Percentiles rank a stretch among this genome's conserved stretches.
Evolutionary conservation across 345 rosid genomes (phyloP).

Genomic region (Combretum micranthum): DNA sequence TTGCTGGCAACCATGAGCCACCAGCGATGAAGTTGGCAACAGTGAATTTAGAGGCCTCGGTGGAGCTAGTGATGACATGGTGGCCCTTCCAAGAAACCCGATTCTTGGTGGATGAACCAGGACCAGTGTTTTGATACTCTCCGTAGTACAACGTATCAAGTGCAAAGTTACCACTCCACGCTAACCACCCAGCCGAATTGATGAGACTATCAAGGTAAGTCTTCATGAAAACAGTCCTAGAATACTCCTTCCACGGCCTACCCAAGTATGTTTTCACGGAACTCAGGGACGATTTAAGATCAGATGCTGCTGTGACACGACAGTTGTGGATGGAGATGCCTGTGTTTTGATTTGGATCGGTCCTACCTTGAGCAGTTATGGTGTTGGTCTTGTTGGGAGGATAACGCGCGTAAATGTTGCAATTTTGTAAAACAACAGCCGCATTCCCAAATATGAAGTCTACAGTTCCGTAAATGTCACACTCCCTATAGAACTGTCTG

Average conservation of each 20-base stretch:
- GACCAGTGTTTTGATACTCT: conserved; percentile 22
- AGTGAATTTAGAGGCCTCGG: conserved; percentile 22
- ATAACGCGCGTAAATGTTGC: conserved; percentile 15
- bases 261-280: conserved; percentile 24
- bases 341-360: conserved; percentile 20
- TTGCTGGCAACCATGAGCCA: conserved; percentile 27
- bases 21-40: conserved; percentile 29
- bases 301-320: conserved; percentile 21
- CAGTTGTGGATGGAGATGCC: conserved; percentile 32
- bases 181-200: conserved; percentile 30
- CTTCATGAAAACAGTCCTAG: conserved; percentile 28
- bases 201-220: conserved; percentile 18
- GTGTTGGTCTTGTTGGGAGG: conserved; percentile 26
- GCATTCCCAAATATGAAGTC: conserved; percentile 36
- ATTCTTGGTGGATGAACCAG: conserved; percentile 3
- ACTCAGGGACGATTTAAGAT: conserved; percentile 16
- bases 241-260: conserved; percentile 32
- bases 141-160: conserved; percentile 29
- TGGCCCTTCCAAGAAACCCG: conserved; percentile 28
- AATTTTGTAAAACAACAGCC: conserved; percentile 24
- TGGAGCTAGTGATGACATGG: conserved; percentile 12
- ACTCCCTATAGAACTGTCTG: conserved; percentile 31
- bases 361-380: conserved; percentile 32
- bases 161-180: conserved; percentile 22
- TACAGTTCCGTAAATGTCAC: conserved; percentile 27